A percentile compares a stretch with the other conserved stretches of the same genome.
phyloP scores from a whole-genome alignment of 352 stramenopile species.

The Phytopythium cucurbitacearum region DNA sequence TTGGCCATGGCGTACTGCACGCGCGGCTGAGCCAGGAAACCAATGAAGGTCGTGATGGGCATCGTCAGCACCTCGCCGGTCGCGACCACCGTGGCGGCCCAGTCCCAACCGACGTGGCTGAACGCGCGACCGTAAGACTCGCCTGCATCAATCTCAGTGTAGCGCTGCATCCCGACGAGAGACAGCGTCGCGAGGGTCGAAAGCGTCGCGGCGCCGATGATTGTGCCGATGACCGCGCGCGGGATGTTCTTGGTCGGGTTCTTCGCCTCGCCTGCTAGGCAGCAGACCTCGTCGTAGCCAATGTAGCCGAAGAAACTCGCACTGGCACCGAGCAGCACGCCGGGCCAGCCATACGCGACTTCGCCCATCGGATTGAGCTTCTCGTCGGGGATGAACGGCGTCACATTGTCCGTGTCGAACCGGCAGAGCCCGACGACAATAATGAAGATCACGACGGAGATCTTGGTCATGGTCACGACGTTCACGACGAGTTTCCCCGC shows the following conservation, averaged over 20 bases:
- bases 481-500: slow-evolving; percentile 88
- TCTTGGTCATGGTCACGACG: slow-evolving; percentile 88
- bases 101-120: slow-evolving; percentile 45
- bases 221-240: slow-evolving; percentile 85
- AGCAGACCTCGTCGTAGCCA: slow-evolving; percentile 96
- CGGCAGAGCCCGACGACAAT: slow-evolving; percentile 83
- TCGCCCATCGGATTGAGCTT: slow-evolving; percentile 21
- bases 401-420: slow-evolving; percentile 79
- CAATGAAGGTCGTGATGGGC: slow-evolving; percentile 94
- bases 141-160: slow-evolving; percentile 69
- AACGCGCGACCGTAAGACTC: slow-evolving; percentile 78
- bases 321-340: slow-evolving; percentile 87
- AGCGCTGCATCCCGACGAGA: slow-evolving; percentile 91
- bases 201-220: slow-evolving; percentile 77
- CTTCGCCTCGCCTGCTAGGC: slow-evolving; percentile 86
- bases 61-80: slow-evolving; percentile 93
- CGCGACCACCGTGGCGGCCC: slow-evolving; percentile 83
- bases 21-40: slow-evolving; percentile 91
- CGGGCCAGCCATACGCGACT: slow-evolving; percentile 59
- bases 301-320: slow-evolving; percentile 96
- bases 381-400: slow-evolving; percentile 72
- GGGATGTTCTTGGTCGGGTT: slow-evolving; percentile 87
- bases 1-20: slow-evolving; percentile 90
- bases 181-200: slow-evolving; percentile 87
- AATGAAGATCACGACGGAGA: slow-evolving; percentile 91